These are phyloP conservation scores for Biscogniauxia marginata DNA, from an alignment of 2,329 filamentous ascomycete genomes.

Conservation along the genomic window DNA sequence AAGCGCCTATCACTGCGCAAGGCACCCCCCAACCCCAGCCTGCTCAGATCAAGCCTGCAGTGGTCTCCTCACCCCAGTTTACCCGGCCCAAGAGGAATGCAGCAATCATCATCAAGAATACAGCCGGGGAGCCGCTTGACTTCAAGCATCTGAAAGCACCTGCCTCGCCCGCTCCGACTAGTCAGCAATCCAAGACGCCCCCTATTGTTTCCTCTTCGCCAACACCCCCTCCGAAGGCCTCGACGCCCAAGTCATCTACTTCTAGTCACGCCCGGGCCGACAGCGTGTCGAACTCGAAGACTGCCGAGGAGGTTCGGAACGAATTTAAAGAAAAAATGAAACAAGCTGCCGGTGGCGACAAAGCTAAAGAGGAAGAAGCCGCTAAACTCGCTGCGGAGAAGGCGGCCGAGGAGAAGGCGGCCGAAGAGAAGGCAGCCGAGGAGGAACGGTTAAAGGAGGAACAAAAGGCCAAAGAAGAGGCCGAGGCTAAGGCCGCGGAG, in stretches of 20 bases:
- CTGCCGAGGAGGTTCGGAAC: conserved; percentile 75
- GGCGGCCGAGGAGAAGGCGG: conserved; percentile 28
- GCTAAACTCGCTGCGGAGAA: conserved; percentile 34
- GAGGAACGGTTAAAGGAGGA: conserved; percentile 26
- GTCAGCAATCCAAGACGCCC: conserved; percentile 61
- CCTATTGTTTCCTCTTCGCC: conserved; percentile 72
- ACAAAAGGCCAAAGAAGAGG: conserved; percentile 27
- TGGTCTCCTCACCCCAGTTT: conserved; percentile 46
- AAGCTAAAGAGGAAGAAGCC: conserved; percentile 47
- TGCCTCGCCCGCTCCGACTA: conserved; percentile 54
- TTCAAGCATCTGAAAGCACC: conserved; percentile 60
- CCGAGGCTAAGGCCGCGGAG: conserved; percentile 33
- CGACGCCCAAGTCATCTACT: conserved; percentile 49
- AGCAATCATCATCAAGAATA: conserved; percentile 81
- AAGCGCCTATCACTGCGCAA: conserved; percentile 59
- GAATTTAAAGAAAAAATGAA: conserved; percentile 81
- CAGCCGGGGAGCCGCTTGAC: conserved; percentile 74
- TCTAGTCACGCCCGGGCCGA: conserved; percentile 70
- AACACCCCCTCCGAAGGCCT: conserved; percentile 76
- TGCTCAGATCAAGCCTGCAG: conserved; percentile 50
- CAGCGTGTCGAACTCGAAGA: conserved; percentile 66
- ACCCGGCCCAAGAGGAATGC: conserved; percentile 64
- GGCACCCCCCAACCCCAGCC: conserved; percentile 63
- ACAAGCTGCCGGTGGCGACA: conserved; percentile 49
- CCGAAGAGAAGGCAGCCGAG: conserved; percentile 20